These are phyloP conservation scores for Lipomyces mesembrius DNA, from an alignment of 805 yeast species.

Conservation along the genomic window DNA sequence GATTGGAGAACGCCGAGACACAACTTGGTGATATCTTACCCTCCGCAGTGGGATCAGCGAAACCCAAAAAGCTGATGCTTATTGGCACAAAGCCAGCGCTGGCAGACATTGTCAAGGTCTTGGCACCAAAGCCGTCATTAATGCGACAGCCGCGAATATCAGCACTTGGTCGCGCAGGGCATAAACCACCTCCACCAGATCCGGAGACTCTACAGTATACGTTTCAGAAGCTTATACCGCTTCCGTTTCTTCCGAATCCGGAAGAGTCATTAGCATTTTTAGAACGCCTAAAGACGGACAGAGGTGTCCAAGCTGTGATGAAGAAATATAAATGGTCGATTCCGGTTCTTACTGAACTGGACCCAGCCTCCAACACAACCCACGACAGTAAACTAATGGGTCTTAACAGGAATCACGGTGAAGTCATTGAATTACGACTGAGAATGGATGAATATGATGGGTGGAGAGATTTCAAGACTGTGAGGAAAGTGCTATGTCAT, in stretches of 20 bases:
- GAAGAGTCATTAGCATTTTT: conserved; percentile 43
- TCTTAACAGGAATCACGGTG: conserved; percentile 46
- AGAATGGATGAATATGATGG: conserved; percentile 50
- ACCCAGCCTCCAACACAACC: conserved; percentile 47
- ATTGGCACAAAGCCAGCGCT: conserved; percentile 43
- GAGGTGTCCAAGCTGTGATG: conserved; percentile 48
- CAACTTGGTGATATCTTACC: conserved; percentile 28
- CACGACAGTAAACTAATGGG: conserved; percentile 44
- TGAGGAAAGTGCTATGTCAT: conserved; percentile 47
- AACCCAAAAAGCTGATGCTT: conserved; percentile 40
- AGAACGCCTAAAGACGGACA: conserved; percentile 44
- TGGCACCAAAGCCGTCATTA: conserved; percentile 4
- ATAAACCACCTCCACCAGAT: neutral
- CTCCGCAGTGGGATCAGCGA: conserved; percentile 25
- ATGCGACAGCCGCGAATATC: neutral
- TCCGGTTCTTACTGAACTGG: conserved; percentile 47
- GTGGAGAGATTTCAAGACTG: conserved; percentile 45
- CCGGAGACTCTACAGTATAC: conserved; percentile 40
- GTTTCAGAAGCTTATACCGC: conserved; percentile 43
- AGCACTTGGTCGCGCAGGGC: neutral
- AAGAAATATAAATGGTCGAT: conserved; percentile 46
- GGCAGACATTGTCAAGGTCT: conserved; percentile 35
- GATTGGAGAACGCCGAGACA: conserved; percentile 21
- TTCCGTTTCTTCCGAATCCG: conserved; percentile 44
- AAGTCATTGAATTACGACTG: conserved; percentile 46